These are phyloP conservation scores for Solanum hybrid DNA, from an alignment of 305 asterid genomes.

Conservation along the genomic window DNA sequence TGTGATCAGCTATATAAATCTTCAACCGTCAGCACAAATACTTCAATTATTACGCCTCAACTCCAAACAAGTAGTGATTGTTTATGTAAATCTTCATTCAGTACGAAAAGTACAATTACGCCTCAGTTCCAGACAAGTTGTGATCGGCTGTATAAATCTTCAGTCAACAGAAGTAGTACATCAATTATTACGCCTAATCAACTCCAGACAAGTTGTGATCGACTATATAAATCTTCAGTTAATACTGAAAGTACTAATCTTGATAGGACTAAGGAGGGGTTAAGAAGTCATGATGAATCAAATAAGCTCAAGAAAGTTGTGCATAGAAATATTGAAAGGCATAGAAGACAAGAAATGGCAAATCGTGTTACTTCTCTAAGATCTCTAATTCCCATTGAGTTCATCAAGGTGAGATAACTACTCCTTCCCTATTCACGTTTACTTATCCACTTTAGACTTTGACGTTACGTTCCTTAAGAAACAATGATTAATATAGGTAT, in stretches of 20 bases:
- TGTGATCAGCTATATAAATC: not conserved
- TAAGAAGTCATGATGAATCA: conserved; percentile 1
- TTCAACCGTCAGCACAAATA: not conserved
- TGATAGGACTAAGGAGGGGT: not conserved
- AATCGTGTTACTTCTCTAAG: conserved; percentile 22
- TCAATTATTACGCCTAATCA: not conserved
- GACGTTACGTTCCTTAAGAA: not conserved
- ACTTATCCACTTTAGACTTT: not conserved
- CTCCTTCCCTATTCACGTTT: not conserved
- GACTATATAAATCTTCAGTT: not conserved
- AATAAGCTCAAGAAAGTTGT: conserved; percentile 5
- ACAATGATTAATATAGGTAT: not conserved
- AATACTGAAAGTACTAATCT: not conserved
- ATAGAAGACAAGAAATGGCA: conserved; percentile 25
- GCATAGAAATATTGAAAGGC: conserved; percentile 22
- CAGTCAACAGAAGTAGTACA: not conserved
- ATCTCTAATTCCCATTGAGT: conserved; percentile 25
- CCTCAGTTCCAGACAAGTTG: not conserved
- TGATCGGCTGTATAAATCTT: not conserved
- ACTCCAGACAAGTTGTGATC: not conserved
- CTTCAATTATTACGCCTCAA: not conserved
- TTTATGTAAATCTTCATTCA: not conserved
- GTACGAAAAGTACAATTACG: not conserved
- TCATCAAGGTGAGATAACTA: conserved; percentile 19
- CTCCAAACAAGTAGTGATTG: not conserved